Evolutionary conservation across 495 filamentous ascomycete genomes (phyloP), one percentile per base, ranked within the genome.

Genomic region (Aspergillus bridgeri): DNA sequence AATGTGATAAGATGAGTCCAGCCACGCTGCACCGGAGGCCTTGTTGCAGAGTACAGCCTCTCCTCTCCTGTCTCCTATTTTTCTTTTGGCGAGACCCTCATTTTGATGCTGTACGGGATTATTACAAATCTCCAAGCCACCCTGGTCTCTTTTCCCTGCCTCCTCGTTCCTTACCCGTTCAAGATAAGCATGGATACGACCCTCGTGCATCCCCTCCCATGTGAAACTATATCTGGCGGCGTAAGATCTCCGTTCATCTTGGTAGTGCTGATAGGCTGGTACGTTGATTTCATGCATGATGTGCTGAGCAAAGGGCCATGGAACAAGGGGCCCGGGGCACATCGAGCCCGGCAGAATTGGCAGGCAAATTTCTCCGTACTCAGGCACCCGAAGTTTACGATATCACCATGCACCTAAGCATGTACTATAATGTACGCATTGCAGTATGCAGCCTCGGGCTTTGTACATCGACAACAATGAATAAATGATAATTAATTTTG

Each of bases 121-220:
- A 47, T 47, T 19, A 9, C 19, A 23, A 47, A 47, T 47, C 21
- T 3, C 3, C 38, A 44, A 43, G 13, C 15, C 51, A 42, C 27
- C 42, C 9, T 27, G 25, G 20, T n/a, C 47, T 20, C 33, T 38
- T 38, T 38, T 51, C 42, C 20, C 15, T 59, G 22, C 23, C 17
- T 48, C 29, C 49, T 52, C 33, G 33, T 38, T 50, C 50, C 18
- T 57, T 57, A 43, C 59, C 50, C 8, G n/a, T 54, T 54, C 24
- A n/a, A 55, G 49, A 56, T 51, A 56, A 59, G 42, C 38, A 25
- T 53, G 20, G 54, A 23, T 8, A 21, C 43, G 45, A 46, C 21
- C 56, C 59, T 65, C 62, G 59, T 61, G 62, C 59, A 56, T 53
- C 57, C 20, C n/a, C 27, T 53, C 46, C 62, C 62, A 65, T 61